Conservation (phyloP, 371 early-diverging fungal species). For the Apophysomyces sp. region DNA sequence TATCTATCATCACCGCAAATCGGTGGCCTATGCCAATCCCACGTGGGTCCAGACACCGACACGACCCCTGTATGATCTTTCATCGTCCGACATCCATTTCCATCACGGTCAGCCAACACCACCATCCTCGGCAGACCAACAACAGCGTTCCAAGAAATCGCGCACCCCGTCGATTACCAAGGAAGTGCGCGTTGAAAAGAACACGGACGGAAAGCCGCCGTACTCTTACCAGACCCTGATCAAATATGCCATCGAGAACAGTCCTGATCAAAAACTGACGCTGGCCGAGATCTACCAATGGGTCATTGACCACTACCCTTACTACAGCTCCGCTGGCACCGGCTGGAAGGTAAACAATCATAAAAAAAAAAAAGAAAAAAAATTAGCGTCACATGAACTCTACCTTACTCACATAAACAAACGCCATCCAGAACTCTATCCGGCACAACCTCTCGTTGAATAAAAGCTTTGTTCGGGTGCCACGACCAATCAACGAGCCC, state of each 20-base stretch:
- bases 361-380: no score
- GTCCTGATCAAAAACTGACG: slow-evolving; percentile 70
- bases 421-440: slow-evolving; percentile 81
- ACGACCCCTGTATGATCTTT: background rate
- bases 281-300: slow-evolving; percentile 88
- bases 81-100: slow-evolving; percentile 1
- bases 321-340: slow-evolving; percentile 68
- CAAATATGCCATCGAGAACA: slow-evolving; percentile 79
- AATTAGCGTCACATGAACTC: background rate
- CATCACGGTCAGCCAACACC: slow-evolving; percentile 3
- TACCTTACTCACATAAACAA: background rate
- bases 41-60: background rate
- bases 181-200: background rate
- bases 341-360: slow-evolving; percentile 74
- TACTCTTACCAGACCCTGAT: slow-evolving; percentile 89
- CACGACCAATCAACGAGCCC: slow-evolving; percentile 86
- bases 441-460: slow-evolving; percentile 98
- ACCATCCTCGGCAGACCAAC: background rate
- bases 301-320: slow-evolving; percentile 75
- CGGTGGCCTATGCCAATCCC: background rate
- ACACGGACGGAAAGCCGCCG: slow-evolving; percentile 62
- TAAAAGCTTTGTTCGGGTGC: slow-evolving; percentile 89
- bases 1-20: slow-evolving; percentile 3
- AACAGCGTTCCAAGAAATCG: background rate
- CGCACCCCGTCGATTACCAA: slow-evolving; percentile 2